A percentile compares a stretch with the other conserved stretches of the same genome.
These are phyloP conservation scores for Carex scoparia DNA, from an alignment of 176 grass and related monocot species.

Conservation along the genomic window DNA sequence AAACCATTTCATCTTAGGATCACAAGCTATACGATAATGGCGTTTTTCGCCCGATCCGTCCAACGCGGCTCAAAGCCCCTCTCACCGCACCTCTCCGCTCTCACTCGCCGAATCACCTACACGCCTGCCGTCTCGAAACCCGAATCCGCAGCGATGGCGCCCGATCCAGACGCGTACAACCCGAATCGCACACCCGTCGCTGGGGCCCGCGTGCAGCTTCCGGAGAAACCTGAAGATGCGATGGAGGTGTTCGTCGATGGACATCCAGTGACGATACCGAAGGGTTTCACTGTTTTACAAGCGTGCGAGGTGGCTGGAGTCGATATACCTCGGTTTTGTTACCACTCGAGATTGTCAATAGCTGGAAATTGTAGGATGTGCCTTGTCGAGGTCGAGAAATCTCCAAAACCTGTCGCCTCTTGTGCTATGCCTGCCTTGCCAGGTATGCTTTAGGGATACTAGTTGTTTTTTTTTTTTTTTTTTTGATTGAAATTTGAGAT, in stretches of 20 bases:
- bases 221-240: slow-evolving; percentile 64
- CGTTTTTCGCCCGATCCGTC: slow-evolving; percentile 65
- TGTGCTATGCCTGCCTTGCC: slow-evolving; percentile 97
- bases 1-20: neutral
- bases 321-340: slow-evolving; percentile 94
- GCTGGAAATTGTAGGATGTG: slow-evolving; percentile 99
- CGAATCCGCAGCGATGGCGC: slow-evolving; percentile 43
- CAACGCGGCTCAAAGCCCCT: slow-evolving; percentile 55
- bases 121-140: slow-evolving; percentile 44
- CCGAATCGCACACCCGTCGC: slow-evolving; percentile 48
- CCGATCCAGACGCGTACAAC: slow-evolving; percentile 37
- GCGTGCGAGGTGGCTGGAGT: slow-evolving; percentile 96
- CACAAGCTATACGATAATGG: slow-evolving; percentile 39
- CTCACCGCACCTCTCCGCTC: slow-evolving; percentile 10
- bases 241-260: slow-evolving; percentile 98
- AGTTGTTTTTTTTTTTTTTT: neutral
- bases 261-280: slow-evolving; percentile 86
- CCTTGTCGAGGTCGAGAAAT: slow-evolving; percentile 99
- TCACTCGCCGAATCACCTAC: slow-evolving; percentile 70
- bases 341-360: slow-evolving; percentile 86
- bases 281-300: slow-evolving; percentile 93
- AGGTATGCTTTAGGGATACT: slow-evolving; percentile 27
- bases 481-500: neutral
- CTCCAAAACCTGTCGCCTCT: slow-evolving; percentile 96
- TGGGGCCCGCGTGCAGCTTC: slow-evolving; percentile 57